Base-by-base conservation (phyloP, 2,329 filamentous ascomycete genomes). In the Aspergillus sp. region DNA sequence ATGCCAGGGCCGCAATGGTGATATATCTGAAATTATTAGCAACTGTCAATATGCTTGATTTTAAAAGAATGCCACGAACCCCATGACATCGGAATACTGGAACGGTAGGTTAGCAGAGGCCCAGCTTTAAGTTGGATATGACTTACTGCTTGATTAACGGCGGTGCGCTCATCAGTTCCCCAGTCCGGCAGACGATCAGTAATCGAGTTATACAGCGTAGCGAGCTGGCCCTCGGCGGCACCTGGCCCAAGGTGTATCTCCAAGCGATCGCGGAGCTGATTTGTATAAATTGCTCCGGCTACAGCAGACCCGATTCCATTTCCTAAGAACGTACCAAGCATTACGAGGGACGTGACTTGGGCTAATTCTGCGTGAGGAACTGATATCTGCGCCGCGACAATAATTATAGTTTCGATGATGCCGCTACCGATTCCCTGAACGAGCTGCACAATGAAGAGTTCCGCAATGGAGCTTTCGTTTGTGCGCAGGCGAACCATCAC, bases 231-330 rank as follows among this genome's bases (percentile, higher is more conserved):
- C 12, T 69, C 56, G 3, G 66, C 64, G 2, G 71, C 72, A 3
- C 55, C 56, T 0, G 63, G 51, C 8, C 77, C 77, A 6, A 82
- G 64, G 37, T 74, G 73, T 7, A 64, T 57, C 47, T 68, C 67
- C 52, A 82, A 62, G 6, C 70, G 66, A 4, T 67, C 57, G 33
- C 74, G 73, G 60, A 82, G 73, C 0, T 74, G 73, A n/a, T 73
- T 75, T 0, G 80, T 82, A 61, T 82, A 83, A 14, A 83, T 82
- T 6, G 75, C 79, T 5, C 80, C 80, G 2, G 80, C 79, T 47
- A 81, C 75, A 43, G 74, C 73, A 6, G 73, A 67, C 3, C 71
- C 72, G 6, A 73, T 63, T 7, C 68, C 70, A 25, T 68, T 66
- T 12, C 66, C 70, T 47, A 83, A 60, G 55, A 77, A 81, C 8